Evolutionary conservation across 345 rosid species (phyloP).

Genomic region (Salix brachista): DNA sequence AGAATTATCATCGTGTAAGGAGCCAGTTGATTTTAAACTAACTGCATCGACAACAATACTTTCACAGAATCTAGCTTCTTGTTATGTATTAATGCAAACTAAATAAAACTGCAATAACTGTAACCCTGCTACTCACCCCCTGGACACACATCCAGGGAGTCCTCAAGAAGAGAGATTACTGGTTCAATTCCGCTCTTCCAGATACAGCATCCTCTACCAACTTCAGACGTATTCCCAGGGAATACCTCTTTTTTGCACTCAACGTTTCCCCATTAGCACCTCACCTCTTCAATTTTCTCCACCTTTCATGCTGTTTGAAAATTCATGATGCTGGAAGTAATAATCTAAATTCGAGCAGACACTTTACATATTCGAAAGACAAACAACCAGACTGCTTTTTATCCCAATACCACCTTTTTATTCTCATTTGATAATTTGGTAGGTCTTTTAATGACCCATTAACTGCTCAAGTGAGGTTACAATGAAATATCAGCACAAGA

Average conservation of each 20-base stretch:
- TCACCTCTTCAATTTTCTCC: too few relatives aligned
- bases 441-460: not conserved
- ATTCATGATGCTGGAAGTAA: not conserved
- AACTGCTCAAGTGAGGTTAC: not conserved
- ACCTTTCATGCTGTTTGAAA: not conserved
- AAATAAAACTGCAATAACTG: not conserved
- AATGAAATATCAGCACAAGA: not conserved
- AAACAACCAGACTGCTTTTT: not conserved
- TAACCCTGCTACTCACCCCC: not conserved
- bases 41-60: not conserved
- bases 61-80: not conserved
- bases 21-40: not conserved
- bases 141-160: not conserved
- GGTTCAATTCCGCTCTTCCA: not conserved
- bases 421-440: not conserved
- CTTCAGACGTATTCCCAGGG: not conserved
- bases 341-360: not conserved
- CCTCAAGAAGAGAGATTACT: not conserved
- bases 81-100: not conserved
- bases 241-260: not conserved
- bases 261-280: too few relatives aligned
- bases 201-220: not conserved
- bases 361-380: not conserved
- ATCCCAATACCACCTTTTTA: not conserved
- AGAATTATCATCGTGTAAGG: too few relatives aligned